Evolutionary conservation across 1,284 basidiomycete species (phyloP).

Genomic region (Ustilago xerochloae): DNA sequence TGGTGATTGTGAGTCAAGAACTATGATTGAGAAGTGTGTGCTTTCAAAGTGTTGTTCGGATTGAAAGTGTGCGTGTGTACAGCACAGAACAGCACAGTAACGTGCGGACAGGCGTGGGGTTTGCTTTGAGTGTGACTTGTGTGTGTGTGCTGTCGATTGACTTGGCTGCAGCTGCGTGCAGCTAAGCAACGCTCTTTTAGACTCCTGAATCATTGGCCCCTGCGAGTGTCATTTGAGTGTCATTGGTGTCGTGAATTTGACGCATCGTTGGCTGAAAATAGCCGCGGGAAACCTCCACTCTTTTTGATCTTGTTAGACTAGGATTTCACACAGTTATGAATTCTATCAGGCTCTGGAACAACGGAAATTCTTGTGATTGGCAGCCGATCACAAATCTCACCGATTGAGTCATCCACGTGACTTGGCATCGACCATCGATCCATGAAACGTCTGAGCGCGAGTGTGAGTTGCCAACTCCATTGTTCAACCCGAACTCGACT

Average conservation of each 20-base stretch:
- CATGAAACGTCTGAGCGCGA: conserved; percentile 13
- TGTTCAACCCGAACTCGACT: neutral
- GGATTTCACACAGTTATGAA: neutral
- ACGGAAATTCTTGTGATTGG: no score
- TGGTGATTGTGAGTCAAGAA: neutral
- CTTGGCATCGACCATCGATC: neutral
- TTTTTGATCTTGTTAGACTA: neutral
- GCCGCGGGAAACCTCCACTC: conserved; percentile 1
- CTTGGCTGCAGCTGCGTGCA: neutral
- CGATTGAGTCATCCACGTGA: conserved; percentile 5
- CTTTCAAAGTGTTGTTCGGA: no score
- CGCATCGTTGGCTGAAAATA: neutral
- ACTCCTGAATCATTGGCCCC: conserved; percentile 5
- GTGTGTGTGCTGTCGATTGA: neutral
- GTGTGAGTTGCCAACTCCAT: neutral
- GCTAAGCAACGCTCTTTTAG: neutral
- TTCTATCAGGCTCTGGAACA: neutral
- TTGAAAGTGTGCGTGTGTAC: neutral
- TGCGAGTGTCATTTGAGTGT: no score
- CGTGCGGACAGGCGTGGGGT: neutral
- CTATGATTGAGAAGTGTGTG: no score
- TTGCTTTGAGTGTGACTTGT: neutral
- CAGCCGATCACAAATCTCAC: conserved; percentile 5
- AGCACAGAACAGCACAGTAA: no score
- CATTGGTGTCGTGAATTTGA: no score